Conservation (phyloP, 1,284 basidiomycete genomes). For the Crepidotus sp. region DNA sequence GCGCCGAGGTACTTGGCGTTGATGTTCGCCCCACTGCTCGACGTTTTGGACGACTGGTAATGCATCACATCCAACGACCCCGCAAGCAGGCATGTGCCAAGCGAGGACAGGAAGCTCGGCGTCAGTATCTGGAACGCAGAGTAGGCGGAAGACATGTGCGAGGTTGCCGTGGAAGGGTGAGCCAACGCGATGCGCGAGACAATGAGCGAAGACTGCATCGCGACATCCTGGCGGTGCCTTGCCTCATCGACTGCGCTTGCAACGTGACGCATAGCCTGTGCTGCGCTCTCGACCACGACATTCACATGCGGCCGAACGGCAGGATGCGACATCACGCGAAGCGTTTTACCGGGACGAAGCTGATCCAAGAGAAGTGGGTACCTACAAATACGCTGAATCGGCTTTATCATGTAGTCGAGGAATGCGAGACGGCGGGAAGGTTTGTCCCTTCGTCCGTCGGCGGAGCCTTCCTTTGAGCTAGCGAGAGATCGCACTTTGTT, state of each 20-base stretch:
- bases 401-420: conserved; percentile 83
- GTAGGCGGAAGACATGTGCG: conserved; percentile 18
- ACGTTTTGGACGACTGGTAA: conserved; percentile 36
- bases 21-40: conserved; percentile 36
- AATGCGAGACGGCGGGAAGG: conserved; percentile 45
- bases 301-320: conserved; percentile 28
- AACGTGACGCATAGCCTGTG: conserved; percentile 53
- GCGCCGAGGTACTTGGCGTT: conserved; percentile 83
- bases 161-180: conserved; percentile 12
- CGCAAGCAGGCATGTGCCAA: conserved; percentile 68
- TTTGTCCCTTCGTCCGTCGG: conserved; percentile 24
- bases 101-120: conserved; percentile 51
- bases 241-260: conserved; percentile 55
- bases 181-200: conserved; percentile 51
- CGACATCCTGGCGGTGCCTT: conserved; percentile 54
- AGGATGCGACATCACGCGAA: conserved; percentile 19
- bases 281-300: conserved; percentile 43
- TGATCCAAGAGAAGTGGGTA: conserved; percentile 84
- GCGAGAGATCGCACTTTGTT: conserved; percentile 29
- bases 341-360: conserved; percentile 40
- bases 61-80: conserved; percentile 81
- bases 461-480: conserved; percentile 21
- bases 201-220: conserved; percentile 62
- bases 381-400: conserved; percentile 83
- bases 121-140: conserved; percentile 31